These are phyloP conservation scores for Chiua virens DNA, from an alignment of 768 basidiomycete genomes.

Conservation along the genomic window DNA sequence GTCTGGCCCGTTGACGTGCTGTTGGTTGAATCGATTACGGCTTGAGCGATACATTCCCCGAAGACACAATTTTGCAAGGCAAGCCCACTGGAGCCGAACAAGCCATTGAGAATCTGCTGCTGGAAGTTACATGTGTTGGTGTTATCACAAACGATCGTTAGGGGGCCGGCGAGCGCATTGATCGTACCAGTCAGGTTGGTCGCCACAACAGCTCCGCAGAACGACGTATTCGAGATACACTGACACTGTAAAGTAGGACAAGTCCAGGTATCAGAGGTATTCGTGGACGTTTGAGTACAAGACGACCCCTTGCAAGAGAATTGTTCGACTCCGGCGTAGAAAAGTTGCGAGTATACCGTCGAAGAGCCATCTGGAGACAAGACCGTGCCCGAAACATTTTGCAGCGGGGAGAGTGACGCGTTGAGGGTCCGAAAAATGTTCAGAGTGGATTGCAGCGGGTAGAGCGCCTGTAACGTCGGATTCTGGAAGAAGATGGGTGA, in stretches of 20 bases:
- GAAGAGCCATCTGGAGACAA: conserved; percentile 53
- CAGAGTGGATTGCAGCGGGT: conserved; percentile 66
- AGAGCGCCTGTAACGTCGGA: conserved; percentile 78
- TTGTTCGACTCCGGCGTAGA: conserved; percentile 82
- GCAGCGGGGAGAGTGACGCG: conserved; percentile 62
- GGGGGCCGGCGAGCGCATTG: conserved; percentile 59
- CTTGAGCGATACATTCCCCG: conserved; percentile 88
- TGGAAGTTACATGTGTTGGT: conserved; percentile 73
- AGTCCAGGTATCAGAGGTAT: conserved; percentile 52
- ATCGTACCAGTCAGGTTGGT: conserved; percentile 61
- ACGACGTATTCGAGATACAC: conserved; percentile 66
- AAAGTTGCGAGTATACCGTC: conserved; percentile 65
- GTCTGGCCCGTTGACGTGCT: conserved; percentile 33
- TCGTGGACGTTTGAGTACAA: conserved; percentile 60
- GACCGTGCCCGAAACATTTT: conserved; percentile 26
- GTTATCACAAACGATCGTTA: conserved; percentile 68
- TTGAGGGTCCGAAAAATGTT: conserved; percentile 80
- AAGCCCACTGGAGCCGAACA: conserved; percentile 81
- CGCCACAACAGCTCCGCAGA: conserved; percentile 61
- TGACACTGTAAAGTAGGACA: conserved; percentile 76
- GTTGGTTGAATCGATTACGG: conserved; percentile 62
- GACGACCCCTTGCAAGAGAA: conserved; percentile 78
- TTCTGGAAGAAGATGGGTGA: conserved; percentile 49
- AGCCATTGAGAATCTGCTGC: conserved; percentile 57
- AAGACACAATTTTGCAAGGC: conserved; percentile 70